Base-by-base conservation (phyloP, 176 grass and related monocot species). In the Triticum dicoccoides region DNA sequence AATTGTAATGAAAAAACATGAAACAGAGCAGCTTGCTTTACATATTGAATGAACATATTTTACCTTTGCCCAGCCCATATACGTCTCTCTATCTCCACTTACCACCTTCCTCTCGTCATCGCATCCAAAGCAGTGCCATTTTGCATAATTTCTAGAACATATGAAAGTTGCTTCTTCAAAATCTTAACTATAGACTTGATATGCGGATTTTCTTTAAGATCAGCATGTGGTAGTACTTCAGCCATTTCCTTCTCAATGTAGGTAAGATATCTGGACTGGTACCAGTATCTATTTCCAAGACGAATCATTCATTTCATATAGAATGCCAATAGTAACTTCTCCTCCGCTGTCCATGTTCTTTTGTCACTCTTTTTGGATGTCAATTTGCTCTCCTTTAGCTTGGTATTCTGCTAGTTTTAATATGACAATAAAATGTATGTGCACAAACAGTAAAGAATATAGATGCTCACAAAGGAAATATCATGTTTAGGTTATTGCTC, bases 161-260 rank as follows among this genome's bases (percentile, higher is more conserved):
- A 44, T 0, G n/a, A 80, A 65, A 80, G 58, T 20, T 77, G 73
- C 29, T 80, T 45, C 23, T 45, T 65, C 17, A 65, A 4, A 45
- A 80, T 80, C 23, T 80, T 80, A 20, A 80, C 35, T 80, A 65
- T 65, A 5, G 35, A 64, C 9, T 29, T 80, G 37, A 80, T 80
- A 8, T 79, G 77, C 0, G 58, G 77, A 79, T 63, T 34, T 9
- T 1, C 77, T 63, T 39, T 79, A 11, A 44, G n/a, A 2, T 62
- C 76, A 41, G 77, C n/a, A 18, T 27, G 34, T 64, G 77, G 23
- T 11, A 80, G 13, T 25, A 37, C n/a, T 44, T 42, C 44, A 9
- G n/a, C 23, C 59, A 65, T 80, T 65, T 80, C n/a, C 77, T 80
- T 80, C 14, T 65, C n/a, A 64, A 11, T 29, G 12, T 64, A 80